These are phyloP conservation scores for Chlorella sp. DNA, from an alignment of 139 green algal genomes.

Conservation along the genomic window DNA sequence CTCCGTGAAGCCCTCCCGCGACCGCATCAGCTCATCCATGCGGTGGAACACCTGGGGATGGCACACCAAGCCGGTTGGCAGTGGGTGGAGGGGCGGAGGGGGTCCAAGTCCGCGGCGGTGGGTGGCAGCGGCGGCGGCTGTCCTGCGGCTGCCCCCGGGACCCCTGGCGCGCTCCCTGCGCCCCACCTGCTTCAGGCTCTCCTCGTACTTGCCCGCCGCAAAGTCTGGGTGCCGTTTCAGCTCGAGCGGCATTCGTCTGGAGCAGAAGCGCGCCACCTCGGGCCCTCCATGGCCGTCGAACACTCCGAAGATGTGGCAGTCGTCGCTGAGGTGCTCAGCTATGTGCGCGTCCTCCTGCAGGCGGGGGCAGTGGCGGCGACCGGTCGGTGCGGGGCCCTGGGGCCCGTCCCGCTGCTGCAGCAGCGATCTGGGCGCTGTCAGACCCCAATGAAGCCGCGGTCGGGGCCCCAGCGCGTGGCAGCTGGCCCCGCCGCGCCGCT, in stretches of 20 bases:
- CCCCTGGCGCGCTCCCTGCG: not conserved
- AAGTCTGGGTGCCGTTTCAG: constrained; percentile 70
- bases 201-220: constrained; percentile 63
- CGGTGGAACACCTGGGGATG: constrained; percentile 45
- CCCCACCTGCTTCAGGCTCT: constrained; percentile 64
- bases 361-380: not conserved
- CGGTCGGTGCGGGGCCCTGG: not conserved
- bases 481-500: not conserved
- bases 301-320: constrained; percentile 82
- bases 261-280: constrained; percentile 92
- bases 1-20: constrained; percentile 31
- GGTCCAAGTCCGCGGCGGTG: not conserved
- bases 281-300: constrained; percentile 80
- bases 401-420: not conserved
- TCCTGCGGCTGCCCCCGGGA: not conserved
- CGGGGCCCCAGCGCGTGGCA: not conserved
- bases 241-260: constrained; percentile 80
- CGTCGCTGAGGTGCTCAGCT: constrained; percentile 15
- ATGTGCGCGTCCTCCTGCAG: constrained; percentile 50
- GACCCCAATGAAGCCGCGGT: not conserved
- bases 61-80: too few species aligned
- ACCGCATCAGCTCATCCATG: constrained; percentile 53
- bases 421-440: too few species aligned
- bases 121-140: not conserved
- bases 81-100: too few species aligned